Base-by-base conservation (phyloP, 306 rosid species). In the Fragaria vesca region DNA sequence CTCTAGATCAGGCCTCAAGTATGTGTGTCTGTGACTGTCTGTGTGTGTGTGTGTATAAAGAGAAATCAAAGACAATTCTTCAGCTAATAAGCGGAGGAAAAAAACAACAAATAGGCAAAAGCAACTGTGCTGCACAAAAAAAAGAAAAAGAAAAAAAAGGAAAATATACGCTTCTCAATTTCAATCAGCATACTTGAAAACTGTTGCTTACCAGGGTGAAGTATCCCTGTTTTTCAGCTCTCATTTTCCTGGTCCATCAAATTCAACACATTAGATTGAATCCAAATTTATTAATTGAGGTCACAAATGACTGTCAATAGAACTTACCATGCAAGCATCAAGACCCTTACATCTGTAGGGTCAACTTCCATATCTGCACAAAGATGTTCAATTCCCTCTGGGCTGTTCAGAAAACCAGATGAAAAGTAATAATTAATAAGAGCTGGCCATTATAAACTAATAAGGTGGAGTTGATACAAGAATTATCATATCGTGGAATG, bases 241-340 rank as follows among this genome's bases (percentile, higher is more conserved):
- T 90, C 98, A 96, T 93, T 93, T 90, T 93, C 99, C 99, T 96
- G 94, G 76, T 72, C 78, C 82, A 75, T 92, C 75, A 93, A 77
- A 47, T 85, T 75, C 76, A 69, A 38, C 71, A 80, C 51, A 81
- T 77, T 60, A 74, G 63, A 69, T 58, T 51, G 81, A 66, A 77
- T 18, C n/a, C 36, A 66, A 66, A 45, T 32, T 66, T 40, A 74
- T 50, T 71, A 85, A 79, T 20, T 67, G 69, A 82, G 62, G 78
- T 30, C 48, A 61, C n/a, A 67, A 73, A 66, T 42, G 43, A 76
- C 40, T 69, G 66, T 52, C 76, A 70, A 43, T 52, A 76, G 52
- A 76, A 84, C 90, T 86, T 87, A 96, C 99, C 99, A 96, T 8
- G 99, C 99, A 73, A 96, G 98, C 96, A 96, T 96, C 92, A 96